phyloP scores from a whole-genome alignment of 176 grass and related monocot genomes.

The barley (Hordeum vulgare) region DNA sequence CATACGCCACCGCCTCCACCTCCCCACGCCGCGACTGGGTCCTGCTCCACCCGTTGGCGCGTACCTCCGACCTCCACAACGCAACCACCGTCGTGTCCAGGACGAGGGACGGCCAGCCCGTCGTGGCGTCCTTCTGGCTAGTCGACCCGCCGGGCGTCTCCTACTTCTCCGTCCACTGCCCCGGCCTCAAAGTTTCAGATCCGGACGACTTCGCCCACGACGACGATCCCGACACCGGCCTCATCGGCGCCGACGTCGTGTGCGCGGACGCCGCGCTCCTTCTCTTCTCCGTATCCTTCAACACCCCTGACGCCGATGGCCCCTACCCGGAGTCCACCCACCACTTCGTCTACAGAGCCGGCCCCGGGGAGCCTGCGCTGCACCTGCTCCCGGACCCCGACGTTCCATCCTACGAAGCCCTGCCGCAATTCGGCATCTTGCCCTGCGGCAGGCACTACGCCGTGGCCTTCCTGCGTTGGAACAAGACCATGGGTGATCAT shows the following conservation, averaged over 20 bases:
- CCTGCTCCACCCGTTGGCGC: neutral
- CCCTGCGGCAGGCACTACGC: neutral
- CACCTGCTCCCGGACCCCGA: neutral
- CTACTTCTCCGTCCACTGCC: neutral
- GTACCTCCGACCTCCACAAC: neutral
- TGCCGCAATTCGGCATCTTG: neutral
- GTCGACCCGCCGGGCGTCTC: neutral
- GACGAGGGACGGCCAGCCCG: neutral
- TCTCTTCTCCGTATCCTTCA: neutral
- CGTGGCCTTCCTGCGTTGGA: neutral
- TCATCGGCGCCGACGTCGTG: neutral
- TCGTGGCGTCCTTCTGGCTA: neutral
- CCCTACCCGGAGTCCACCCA: neutral
- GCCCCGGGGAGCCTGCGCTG: neutral
- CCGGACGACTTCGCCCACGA: neutral
- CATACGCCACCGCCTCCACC: neutral
- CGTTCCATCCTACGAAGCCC: neutral
- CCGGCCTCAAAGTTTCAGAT: neutral
- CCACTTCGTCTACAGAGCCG: neutral
- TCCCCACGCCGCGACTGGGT: neutral
- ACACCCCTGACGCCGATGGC: neutral
- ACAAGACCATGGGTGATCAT: neutral
- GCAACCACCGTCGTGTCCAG: neutral
- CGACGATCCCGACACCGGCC: neutral
- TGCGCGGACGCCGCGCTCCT: neutral